Evolutionary conservation across 805 yeast genomes (phyloP).

Genomic region (Saccharomycopsis capsularis): DNA sequence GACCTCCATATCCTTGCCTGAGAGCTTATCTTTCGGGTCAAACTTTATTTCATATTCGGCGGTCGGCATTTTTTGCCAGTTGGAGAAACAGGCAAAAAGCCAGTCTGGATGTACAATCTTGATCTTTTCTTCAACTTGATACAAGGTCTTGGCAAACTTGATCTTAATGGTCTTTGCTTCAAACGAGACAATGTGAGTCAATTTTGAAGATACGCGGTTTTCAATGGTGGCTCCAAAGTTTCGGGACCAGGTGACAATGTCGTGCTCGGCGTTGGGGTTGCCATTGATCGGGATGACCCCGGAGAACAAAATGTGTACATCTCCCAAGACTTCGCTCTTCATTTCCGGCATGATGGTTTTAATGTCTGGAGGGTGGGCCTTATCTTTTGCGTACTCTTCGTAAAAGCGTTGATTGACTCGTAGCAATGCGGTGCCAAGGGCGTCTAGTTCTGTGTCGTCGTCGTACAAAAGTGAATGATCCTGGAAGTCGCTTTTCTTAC

Average conservation of each 20-base stretch:
- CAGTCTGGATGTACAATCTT: conserved; percentile 88
- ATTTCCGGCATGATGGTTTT: conserved; percentile 66
- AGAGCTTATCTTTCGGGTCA: conserved; percentile 39
- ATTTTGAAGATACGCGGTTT: conserved; percentile 57
- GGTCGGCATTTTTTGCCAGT: conserved; percentile 69
- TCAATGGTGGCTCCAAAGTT: conserved; percentile 88
- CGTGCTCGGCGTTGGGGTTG: conserved; percentile 55
- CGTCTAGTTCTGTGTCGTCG: conserved; percentile 70
- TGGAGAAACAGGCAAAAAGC: conserved; percentile 78
- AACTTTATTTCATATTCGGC: conserved; percentile 47
- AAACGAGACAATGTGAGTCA: conserved; percentile 85
- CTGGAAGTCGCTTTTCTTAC: conserved; percentile 22
- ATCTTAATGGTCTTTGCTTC: conserved; percentile 81
- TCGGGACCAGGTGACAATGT: conserved; percentile 85
- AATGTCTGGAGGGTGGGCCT: conserved; percentile 54
- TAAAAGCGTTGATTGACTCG: conserved; percentile 67
- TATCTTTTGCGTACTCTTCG: conserved; percentile 38
- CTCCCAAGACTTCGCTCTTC: conserved; percentile 61
- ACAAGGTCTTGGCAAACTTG: conserved; percentile 60
- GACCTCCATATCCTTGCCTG: conserved; percentile 8
- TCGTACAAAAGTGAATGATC: conserved; percentile 55
- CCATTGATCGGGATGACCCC: conserved; percentile 88
- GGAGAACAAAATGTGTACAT: conserved; percentile 67
- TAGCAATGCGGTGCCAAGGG: conserved; percentile 54
- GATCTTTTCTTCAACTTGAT: conserved; percentile 52